Evolutionary conservation across 805 yeast genomes (phyloP), one percentile per base, ranked within the genome.

Genomic region (Metschnikowia reukaufii): DNA sequence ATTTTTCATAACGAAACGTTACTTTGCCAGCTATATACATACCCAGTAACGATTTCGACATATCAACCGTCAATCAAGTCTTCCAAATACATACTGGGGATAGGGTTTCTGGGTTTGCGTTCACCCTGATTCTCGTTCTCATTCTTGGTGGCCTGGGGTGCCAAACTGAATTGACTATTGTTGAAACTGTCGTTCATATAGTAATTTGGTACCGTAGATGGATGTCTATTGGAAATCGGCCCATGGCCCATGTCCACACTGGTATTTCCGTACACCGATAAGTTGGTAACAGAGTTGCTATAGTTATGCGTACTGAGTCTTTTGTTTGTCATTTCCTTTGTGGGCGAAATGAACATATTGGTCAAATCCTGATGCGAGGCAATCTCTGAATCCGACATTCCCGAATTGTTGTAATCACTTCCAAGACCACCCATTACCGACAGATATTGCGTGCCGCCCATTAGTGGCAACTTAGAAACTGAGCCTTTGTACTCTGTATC

Each of bases 311-410:
- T 61, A 39, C 60, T 58, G 27, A 58, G 62, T 36, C 71, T 64
- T 55, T 67, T 72, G 55, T 75, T 77, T 46, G 72, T 71, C 78
- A 83, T 77, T 57, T 86, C 89, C 15, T 83, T 83, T 0, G 95
- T 88, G 29, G 96, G 96, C 2, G 94, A 86, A 44, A 86, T 79
- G 64, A 84, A 88, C 77, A 84, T 73, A 44, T 61, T 69, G 32
- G 78, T 73, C 55, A 70, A 64, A 50, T 74, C 79, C 44, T 68
- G 66, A 47, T 67, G 66, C 10, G 71, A 55, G 4, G 48, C 33
- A 19, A 30, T 15, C 27, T 39, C 44, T 15, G 35, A n/a, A 12
- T 45, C 48, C 6, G 40, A 35, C n/a, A 45, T 21, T 2, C 21
- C 48, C 3, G 34, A 27, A 16, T 27, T 30, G 3, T 43, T 34